Percentiles rank a stretch among this genome's conserved stretches.
Conservation (phyloP, 176 grass and related monocot species). For the Zizania latifolia region DNA sequence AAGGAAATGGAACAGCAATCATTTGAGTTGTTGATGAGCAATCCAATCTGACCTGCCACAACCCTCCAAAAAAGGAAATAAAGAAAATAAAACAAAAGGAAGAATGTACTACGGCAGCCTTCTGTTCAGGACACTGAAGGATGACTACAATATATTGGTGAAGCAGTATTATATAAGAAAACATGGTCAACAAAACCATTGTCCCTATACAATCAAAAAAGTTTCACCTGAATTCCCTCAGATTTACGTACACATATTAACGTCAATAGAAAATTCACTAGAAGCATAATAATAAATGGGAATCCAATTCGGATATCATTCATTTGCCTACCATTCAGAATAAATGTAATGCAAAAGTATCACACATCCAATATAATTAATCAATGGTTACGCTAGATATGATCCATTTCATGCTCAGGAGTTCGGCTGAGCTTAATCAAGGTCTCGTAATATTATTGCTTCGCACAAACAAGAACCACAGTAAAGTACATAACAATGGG, state of each 20-base stretch:
- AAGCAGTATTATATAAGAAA: not conserved
- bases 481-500: conserved; percentile 10
- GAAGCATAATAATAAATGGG: not conserved
- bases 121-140: not conserved
- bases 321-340: not conserved
- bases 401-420: conserved; percentile 20
- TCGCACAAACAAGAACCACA: conserved; percentile 15
- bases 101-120: not conserved
- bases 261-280: not conserved
- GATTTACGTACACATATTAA: not conserved
- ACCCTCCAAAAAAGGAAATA: too few species aligned
- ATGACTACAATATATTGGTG: not conserved
- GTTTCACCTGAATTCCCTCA: not conserved
- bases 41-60: too few species aligned
- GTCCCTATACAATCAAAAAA: not conserved
- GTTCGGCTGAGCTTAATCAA: not conserved
- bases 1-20: not conserved
- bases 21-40: too few species aligned
- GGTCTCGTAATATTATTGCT: conserved; percentile 31
- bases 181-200: not conserved
- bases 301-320: not conserved
- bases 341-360: not conserved
- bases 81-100: not conserved
- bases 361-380: conserved; percentile 8
- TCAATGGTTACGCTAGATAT: conserved; percentile 15